A percentile compares a stretch with the other conserved stretches of the same genome.
Evolutionary conservation across 805 yeast genomes (phyloP).

Genomic region (Metschnikowia peoriensis): DNA sequence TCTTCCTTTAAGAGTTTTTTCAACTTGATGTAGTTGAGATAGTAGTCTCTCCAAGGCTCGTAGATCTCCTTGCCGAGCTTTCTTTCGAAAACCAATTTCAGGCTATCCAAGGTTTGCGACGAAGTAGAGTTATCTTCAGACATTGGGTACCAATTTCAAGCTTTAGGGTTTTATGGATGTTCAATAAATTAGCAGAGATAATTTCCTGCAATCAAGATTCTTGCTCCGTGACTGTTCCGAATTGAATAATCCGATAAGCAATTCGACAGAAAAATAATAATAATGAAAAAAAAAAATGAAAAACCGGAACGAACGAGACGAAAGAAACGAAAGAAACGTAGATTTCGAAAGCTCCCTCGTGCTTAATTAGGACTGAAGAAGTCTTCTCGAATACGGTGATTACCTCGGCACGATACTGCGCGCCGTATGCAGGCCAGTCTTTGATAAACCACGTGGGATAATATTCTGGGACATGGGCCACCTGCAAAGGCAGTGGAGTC

Average conservation of each 20-base stretch:
- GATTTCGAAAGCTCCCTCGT: not conserved
- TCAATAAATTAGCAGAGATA: no score
- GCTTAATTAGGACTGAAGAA: not conserved
- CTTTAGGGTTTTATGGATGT: not conserved
- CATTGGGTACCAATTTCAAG: not conserved
- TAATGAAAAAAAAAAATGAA: not conserved
- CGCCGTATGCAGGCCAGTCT: not conserved
- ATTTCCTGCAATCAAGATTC: no score
- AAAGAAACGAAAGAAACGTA: not conserved
- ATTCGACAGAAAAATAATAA: not conserved
- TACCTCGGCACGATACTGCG: not conserved
- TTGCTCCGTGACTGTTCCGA: no score
- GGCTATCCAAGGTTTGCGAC: not conserved
- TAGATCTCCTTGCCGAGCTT: slow-evolving; percentile 78
- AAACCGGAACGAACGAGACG: no score
- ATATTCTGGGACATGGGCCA: not conserved
- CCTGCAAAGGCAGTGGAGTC: not conserved
- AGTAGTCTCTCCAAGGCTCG: slow-evolving; percentile 82
- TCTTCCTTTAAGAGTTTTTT: slow-evolving; percentile 71
- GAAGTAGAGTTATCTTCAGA: not conserved
- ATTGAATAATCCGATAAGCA: no score
- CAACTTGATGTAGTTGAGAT: slow-evolving; percentile 62
- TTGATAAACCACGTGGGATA: slow-evolving; percentile 11
- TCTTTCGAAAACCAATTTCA: slow-evolving; percentile 78
- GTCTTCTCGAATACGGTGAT: not conserved